Base-by-base conservation (phyloP, 768 basidiomycete genomes). In the Termitomyces bulborhizus region DNA sequence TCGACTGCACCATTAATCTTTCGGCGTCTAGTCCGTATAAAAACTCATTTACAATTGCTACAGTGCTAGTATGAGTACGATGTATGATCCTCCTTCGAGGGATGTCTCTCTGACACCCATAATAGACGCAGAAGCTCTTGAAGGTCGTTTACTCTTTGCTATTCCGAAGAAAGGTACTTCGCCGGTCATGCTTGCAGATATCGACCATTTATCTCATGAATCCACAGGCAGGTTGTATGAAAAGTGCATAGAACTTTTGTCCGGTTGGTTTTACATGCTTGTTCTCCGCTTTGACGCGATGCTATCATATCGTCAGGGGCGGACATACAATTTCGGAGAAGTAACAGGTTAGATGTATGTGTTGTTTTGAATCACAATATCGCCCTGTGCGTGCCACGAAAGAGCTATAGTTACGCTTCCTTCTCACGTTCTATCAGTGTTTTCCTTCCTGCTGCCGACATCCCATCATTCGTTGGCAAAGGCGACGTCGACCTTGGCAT, bases 391-490 rank as follows among this genome's bases (percentile, higher is more conserved):
- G 89, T 71, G 13, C n/a, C 44, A 37, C n/a, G 24, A 40, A 1
- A 6, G 26, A n/a, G 12, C 52, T 8, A 31, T 39, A 6, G 18
- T 18, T 6, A 37, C n/a, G 12, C 15, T 24, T 13, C 21, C 9
- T 24, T 53, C 44, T 62, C 32, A 54, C n/a, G 46, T 47, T 40
- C 31, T 31, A 13, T 24, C 68, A 98, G 96, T 6, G 88, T 99
- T 24, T 98, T 99, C 73, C 87, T 98, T 24, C 95, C 97, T 24
- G 97, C 97, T 1, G 79, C 89, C 5, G 97, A 99, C 66, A 99
- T 99, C 60, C 95, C 97, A 9, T 96, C 94, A 29, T 99, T 98
- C 71, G 97, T 99, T 44, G 97, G 94, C 42, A 94, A 96, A 68
- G 97, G 97, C 47, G 89, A 94, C 65, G 90, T 99, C 65, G 91